Percentiles rank a stretch among this genome's conserved stretches.
Evolutionary conservation across 2,329 filamentous ascomycete species (phyloP).

Genomic region (Aureobasidium uvarum): DNA sequence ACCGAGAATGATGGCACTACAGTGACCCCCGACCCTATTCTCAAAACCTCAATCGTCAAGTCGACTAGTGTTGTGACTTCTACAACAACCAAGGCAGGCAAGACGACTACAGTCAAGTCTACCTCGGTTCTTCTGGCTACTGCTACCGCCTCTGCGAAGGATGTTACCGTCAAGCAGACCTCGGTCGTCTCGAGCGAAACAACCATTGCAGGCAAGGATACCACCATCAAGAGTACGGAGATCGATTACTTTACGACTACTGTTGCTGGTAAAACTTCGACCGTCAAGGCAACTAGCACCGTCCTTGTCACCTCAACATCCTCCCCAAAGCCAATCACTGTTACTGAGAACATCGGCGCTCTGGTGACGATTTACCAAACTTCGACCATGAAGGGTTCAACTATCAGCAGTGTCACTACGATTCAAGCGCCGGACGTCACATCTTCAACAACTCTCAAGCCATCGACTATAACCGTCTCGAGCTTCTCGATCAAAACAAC

Average conservation of each 20-base stretch:
- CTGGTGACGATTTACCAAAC: conserved; percentile 34
- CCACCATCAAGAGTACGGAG: conserved; percentile 28
- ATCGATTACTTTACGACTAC: conserved; percentile 29
- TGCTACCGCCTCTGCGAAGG: conserved; percentile 25
- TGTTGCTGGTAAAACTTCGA: conserved; percentile 29
- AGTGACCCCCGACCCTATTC: conserved; percentile 36
- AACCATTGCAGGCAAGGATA: conserved; percentile 28
- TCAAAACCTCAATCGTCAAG: conserved; percentile 33
- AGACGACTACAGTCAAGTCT: conserved; percentile 28
- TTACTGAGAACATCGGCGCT: conserved; percentile 29
- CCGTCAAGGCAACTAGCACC: conserved; percentile 31
- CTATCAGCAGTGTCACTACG: conserved; percentile 34
- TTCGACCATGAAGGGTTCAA: conserved; percentile 34
- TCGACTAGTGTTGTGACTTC: conserved; percentile 30
- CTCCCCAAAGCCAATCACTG: conserved; percentile 29
- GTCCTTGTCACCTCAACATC: conserved; percentile 30
- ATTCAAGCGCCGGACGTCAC: conserved; percentile 31
- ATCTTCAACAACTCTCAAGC: conserved; percentile 33
- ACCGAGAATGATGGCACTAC: conserved; percentile 39
- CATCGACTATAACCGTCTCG: conserved; percentile 32
- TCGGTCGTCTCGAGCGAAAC: conserved; percentile 18
- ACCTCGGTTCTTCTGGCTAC: conserved; percentile 30
- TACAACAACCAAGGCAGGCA: conserved; percentile 27
- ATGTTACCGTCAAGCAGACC: conserved; percentile 27
- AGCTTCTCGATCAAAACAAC: conserved; percentile 34